These are phyloP conservation scores for Fusarium xyrophilum DNA, from an alignment of 2,329 filamentous ascomycete genomes.

Conservation along the genomic window DNA sequence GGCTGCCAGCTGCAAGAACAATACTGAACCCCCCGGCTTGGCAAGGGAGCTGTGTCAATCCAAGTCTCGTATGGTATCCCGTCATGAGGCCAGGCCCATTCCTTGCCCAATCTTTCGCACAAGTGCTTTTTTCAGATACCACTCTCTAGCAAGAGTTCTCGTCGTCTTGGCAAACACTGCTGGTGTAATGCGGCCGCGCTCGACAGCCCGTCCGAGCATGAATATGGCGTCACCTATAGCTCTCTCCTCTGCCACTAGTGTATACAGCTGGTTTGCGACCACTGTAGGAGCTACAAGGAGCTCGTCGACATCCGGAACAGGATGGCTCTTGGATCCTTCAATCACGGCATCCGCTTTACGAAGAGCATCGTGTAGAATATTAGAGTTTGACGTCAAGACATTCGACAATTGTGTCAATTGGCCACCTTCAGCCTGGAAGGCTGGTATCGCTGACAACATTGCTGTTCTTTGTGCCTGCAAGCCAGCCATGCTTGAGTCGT, in stretches of 20 bases:
- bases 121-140: constrained; percentile 83
- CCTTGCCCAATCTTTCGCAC: constrained; percentile 78
- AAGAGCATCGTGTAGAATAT: constrained; percentile 78
- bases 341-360: constrained; percentile 81
- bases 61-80: not conserved
- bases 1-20: constrained; percentile 16
- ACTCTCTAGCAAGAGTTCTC: constrained; percentile 75
- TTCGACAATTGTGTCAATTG: constrained; percentile 74
- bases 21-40: constrained; percentile 28
- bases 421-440: constrained; percentile 75
- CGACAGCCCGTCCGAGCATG: constrained; percentile 76
- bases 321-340: constrained; percentile 70
- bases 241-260: constrained; percentile 85
- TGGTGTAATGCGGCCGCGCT: constrained; percentile 72
- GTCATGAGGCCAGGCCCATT: constrained; percentile 66
- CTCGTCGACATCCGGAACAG: constrained; percentile 82
- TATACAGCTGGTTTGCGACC: constrained; percentile 91
- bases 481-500: constrained; percentile 75
- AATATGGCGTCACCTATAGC: constrained; percentile 88
- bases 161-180: constrained; percentile 82
- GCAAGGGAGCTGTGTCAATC: constrained; percentile 5
- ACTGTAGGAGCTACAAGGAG: constrained; percentile 92
- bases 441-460: constrained; percentile 72
- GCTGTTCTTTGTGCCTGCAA: constrained; percentile 81
- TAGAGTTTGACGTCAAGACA: constrained; percentile 77